phyloP scores from a whole-genome alignment of 2,329 filamentous ascomycete genomes.

The Microascus cirrosus region DNA sequence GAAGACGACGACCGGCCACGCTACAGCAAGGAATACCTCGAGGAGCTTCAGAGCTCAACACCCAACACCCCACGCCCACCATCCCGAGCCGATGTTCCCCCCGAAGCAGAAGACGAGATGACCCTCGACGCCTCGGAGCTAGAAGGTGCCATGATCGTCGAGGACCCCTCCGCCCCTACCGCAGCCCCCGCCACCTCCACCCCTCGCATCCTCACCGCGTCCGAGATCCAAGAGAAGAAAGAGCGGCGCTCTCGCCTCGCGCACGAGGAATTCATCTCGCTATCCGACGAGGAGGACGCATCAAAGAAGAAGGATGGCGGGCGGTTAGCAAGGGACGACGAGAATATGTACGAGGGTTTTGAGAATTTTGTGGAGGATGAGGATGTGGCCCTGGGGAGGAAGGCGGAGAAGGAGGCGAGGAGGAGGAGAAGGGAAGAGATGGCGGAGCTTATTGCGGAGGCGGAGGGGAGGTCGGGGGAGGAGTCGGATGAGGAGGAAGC shows the following conservation, averaged over 20 bases:
- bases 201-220: constrained; percentile 61
- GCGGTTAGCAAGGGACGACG: constrained; percentile 72
- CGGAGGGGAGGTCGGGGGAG: constrained; percentile 55
- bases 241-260: constrained; percentile 75
- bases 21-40: constrained; percentile 80
- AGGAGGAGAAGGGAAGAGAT: constrained; percentile 63
- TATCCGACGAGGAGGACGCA: constrained; percentile 38
- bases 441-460: constrained; percentile 69
- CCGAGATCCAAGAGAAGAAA: constrained; percentile 86
- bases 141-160: constrained; percentile 54
- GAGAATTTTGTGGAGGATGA: constrained; percentile 86
- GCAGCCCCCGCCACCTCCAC: constrained; percentile 9
- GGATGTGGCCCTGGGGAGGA: constrained; percentile 63
- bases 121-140: constrained; percentile 48
- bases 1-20: constrained; percentile 59
- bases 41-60: constrained; percentile 76
- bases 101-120: constrained; percentile 30
- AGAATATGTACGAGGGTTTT: constrained; percentile 87
- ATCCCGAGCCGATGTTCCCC: constrained; percentile 5
- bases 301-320: constrained; percentile 48
- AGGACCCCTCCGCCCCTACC: constrained; percentile 21
- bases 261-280: constrained; percentile 52
- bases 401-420: constrained; percentile 63
- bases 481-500: constrained; percentile 60
- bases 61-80: constrained; percentile 56